phyloP scores from a whole-genome alignment of 2,329 filamentous ascomycete genomes.

The Epichloe glyceriae region DNA sequence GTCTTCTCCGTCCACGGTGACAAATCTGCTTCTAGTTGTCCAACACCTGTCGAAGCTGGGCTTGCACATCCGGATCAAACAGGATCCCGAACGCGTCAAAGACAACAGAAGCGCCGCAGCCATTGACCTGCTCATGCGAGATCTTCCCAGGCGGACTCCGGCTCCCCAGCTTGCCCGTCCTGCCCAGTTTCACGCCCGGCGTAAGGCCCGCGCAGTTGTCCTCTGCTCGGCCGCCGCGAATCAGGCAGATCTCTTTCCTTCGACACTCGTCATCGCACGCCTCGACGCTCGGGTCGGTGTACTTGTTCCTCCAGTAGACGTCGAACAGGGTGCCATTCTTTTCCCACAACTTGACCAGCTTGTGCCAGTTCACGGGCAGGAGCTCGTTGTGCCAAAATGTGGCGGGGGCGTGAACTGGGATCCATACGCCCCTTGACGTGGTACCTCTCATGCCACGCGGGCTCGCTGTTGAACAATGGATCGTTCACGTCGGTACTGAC shows the following conservation, averaged over 20 bases:
- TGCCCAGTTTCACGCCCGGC: not conserved
- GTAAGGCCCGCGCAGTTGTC: constrained; percentile 31
- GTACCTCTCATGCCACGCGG: not conserved
- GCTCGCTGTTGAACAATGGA: not conserved
- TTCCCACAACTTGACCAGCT: not conserved
- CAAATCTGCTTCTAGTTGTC: too few species aligned
- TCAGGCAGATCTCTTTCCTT: constrained; percentile 33
- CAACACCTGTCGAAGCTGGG: not conserved
- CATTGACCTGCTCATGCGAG: not conserved
- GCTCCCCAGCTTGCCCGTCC: not conserved
- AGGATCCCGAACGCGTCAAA: not conserved
- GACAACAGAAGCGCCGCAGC: not conserved
- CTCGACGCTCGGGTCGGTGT: constrained; percentile 24
- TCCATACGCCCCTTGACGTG: not conserved
- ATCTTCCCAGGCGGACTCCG: not conserved
- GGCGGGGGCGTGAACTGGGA: not conserved
- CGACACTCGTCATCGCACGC: constrained; percentile 29
- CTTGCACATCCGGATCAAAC: not conserved
- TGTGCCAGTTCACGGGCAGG: not conserved
- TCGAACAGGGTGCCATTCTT: not conserved
- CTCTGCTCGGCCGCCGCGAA: constrained; percentile 37
- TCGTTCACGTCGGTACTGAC: not conserved
- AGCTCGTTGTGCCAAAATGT: not conserved
- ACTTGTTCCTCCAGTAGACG: not conserved
- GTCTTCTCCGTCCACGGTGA: too few species aligned